Conservation (phyloP, 768 basidiomycete genomes). For the Lepiota venenata region DNA sequence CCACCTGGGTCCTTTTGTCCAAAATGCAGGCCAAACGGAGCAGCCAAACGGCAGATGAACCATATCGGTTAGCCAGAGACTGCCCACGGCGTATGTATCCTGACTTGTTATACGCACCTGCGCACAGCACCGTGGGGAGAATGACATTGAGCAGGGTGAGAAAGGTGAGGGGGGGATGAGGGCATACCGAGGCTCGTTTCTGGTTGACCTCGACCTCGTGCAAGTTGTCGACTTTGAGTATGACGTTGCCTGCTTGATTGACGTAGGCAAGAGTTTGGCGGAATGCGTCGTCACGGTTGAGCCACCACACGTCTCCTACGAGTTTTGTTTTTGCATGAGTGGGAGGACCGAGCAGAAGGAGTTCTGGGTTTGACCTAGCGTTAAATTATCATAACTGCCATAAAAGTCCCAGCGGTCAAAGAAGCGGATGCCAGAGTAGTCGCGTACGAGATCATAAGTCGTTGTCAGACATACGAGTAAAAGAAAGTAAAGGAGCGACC, state of each 20-base stretch:
- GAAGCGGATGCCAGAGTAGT: conserved; percentile 43
- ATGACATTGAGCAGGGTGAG: not conserved
- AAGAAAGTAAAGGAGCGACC: too few relatives aligned
- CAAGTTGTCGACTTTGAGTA: conserved; percentile 72
- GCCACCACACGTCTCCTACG: conserved; percentile 52
- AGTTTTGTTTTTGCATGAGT: not conserved
- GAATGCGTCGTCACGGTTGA: conserved; percentile 36
- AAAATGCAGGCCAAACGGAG: conserved; percentile 48
- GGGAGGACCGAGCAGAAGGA: not conserved
- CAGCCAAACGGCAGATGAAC: conserved; percentile 55
- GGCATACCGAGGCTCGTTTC: conserved; percentile 55
- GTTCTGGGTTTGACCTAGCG: conserved; percentile 24
- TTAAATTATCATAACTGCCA: conserved; percentile 42
- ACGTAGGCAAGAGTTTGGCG: conserved; percentile 47
- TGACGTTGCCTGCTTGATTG: conserved; percentile 52
- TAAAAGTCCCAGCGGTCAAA: conserved; percentile 52
- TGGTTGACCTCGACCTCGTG: conserved; percentile 44
- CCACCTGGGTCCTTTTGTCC: conserved; percentile 43
- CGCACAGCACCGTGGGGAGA: not conserved
- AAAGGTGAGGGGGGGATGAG: not conserved
- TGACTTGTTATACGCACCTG: conserved; percentile 42
- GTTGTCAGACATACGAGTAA: not conserved
- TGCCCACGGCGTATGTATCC: conserved; percentile 36
- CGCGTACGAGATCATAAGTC: conserved; percentile 34
- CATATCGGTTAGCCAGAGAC: conserved; percentile 39